phyloP scores from a whole-genome alignment of 208 protist genomes.

The Leishmania amazonensis region DNA sequence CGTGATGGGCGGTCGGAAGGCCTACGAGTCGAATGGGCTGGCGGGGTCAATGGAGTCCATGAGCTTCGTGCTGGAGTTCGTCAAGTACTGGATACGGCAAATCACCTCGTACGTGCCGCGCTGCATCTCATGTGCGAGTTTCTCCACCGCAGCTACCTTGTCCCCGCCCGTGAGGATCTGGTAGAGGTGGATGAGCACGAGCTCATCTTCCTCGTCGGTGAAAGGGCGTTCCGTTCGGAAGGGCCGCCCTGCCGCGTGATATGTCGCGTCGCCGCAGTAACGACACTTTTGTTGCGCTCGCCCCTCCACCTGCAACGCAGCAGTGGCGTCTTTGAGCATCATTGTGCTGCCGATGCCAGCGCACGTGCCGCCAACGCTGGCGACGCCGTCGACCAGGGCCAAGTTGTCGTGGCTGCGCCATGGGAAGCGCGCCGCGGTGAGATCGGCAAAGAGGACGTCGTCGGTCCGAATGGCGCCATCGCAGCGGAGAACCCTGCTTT shows the following conservation, averaged over 20 bases:
- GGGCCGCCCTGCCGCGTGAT: slow-evolving; percentile 53
- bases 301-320: neutral
- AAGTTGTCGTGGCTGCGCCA: slow-evolving; percentile 72
- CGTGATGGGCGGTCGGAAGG: neutral
- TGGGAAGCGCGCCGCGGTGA: slow-evolving; percentile 51
- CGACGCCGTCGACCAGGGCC: slow-evolving; percentile 79
- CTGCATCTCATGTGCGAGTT: slow-evolving; percentile 61
- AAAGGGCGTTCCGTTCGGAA: slow-evolving; percentile 47
- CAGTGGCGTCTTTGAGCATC: slow-evolving; percentile 14
- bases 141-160: slow-evolving; percentile 69
- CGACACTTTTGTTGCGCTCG: slow-evolving; percentile 32
- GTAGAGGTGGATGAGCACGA: slow-evolving; percentile 72
- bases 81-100: slow-evolving; percentile 71
- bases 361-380: slow-evolving; percentile 75
- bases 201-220: slow-evolving; percentile 64
- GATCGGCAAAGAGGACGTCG: slow-evolving; percentile 32
- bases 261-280: slow-evolving; percentile 62
- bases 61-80: slow-evolving; percentile 69
- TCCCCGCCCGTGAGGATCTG: slow-evolving; percentile 62
- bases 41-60: slow-evolving; percentile 38
- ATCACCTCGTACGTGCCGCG: slow-evolving; percentile 75
- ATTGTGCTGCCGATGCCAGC: slow-evolving; percentile 61
- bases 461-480: slow-evolving; percentile 2
- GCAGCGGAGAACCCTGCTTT: slow-evolving; percentile 25
- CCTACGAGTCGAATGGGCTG: neutral